A percentile compares a stretch with the other conserved stretches of the same genome.
phyloP scores from a whole-genome alignment of 2,329 filamentous ascomycete genomes.

The Fusarium sp. region DNA sequence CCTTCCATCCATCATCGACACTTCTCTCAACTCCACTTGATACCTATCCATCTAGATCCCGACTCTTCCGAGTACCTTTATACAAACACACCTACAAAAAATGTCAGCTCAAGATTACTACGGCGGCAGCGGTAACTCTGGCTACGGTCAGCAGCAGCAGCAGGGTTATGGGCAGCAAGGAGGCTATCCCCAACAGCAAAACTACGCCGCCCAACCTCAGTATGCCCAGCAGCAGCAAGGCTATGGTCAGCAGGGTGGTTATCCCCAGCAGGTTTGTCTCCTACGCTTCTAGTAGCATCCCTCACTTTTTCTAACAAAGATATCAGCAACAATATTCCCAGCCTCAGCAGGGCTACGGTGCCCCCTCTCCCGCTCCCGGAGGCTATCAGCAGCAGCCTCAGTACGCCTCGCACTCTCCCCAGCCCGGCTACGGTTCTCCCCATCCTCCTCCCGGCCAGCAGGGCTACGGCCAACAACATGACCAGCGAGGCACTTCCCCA shows the following conservation, averaged over 20 bases:
- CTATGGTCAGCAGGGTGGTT: conserved; percentile 28
- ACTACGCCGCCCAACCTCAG: conserved; percentile 21
- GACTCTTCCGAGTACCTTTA: background rate
- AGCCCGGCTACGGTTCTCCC: conserved; percentile 37
- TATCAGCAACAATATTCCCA: conserved; percentile 39
- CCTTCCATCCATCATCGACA: conserved; percentile 6
- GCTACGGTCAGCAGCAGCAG: conserved; percentile 36
- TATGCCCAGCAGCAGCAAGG: conserved; percentile 34
- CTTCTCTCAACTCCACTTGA: background rate
- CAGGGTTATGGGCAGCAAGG: conserved; percentile 30
- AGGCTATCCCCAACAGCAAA: conserved; percentile 39
- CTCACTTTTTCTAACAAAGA: background rate
- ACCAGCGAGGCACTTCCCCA: conserved; percentile 30
- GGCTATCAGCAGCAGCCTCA: conserved; percentile 36
- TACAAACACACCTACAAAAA: conserved; percentile 21
- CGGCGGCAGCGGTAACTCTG: conserved; percentile 42
- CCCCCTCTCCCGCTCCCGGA: conserved; percentile 19
- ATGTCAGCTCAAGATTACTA: conserved; percentile 54
- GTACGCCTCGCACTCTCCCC: conserved; percentile 39
- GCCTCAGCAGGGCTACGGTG: conserved; percentile 27
- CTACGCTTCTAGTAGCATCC: background rate
- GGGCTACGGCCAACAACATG: conserved; percentile 33
- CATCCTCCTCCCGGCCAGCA: conserved; percentile 40
- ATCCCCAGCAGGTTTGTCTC: conserved; percentile 42
- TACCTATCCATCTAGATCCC: background rate